phyloP scores from a whole-genome alignment of 768 basidiomycete species.

The Leccinum subgranulosum region DNA sequence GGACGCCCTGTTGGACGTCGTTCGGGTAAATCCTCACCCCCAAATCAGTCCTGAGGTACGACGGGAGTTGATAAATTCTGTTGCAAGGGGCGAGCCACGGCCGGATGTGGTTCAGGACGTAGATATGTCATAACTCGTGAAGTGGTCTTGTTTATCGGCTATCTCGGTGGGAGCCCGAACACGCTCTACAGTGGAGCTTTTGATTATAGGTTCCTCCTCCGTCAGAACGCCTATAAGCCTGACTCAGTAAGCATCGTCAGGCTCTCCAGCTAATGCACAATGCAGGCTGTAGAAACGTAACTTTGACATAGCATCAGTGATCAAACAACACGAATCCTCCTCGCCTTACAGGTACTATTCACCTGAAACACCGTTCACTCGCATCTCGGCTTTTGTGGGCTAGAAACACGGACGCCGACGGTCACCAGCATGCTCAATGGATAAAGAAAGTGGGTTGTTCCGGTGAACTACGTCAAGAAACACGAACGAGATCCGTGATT shows the following conservation, averaged over 20 bases:
- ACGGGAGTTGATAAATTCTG: slow-evolving; percentile 84
- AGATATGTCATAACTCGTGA: slow-evolving; percentile 46
- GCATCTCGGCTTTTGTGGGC: not conserved
- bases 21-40: slow-evolving; percentile 79
- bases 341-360: not conserved
- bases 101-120: slow-evolving; percentile 62
- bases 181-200: no score
- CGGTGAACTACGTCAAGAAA: not conserved
- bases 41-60: slow-evolving; percentile 90
- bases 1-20: slow-evolving; percentile 92
- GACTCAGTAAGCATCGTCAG: not conserved
- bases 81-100: slow-evolving; percentile 79
- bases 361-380: not conserved
- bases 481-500: not conserved
- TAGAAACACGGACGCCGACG: not conserved
- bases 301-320: not conserved
- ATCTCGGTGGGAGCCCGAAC: not conserved
- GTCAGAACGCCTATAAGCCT: not conserved
- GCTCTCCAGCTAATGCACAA: not conserved
- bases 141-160: not conserved
- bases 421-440: not conserved
- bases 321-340: not conserved
- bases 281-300: not conserved
- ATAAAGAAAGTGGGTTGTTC: not conserved
- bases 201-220: slow-evolving; percentile 18